A percentile compares a stretch with the other conserved stretches of the same genome.
Evolutionary conservation across 306 rosid species (phyloP).

Genomic region (Acacia melanoxylon): DNA sequence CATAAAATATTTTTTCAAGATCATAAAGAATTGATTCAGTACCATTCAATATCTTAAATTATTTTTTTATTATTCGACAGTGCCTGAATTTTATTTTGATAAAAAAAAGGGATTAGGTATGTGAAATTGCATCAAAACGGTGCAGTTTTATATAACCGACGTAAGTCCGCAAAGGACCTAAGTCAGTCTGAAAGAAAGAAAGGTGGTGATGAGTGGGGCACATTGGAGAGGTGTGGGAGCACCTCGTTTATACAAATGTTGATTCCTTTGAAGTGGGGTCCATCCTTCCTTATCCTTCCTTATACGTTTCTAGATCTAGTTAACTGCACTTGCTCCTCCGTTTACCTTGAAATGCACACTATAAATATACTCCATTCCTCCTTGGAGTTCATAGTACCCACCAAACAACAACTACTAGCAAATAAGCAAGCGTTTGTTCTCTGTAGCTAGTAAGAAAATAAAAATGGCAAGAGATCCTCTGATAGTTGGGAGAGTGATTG

Average conservation of each 20-base stretch:
- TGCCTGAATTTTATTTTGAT: no score
- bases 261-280: not conserved
- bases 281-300: not conserved
- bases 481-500: slow-evolving; percentile 74
- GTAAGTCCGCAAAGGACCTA: no score
- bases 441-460: not conserved
- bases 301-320: slow-evolving; percentile 1
- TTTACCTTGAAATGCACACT: slow-evolving; percentile 28
- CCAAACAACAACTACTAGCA: not conserved
- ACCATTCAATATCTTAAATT: no score
- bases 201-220: not conserved
- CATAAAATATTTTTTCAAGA: no score
- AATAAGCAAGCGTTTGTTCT: not conserved
- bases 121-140: no score
- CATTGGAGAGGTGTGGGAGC: not conserved
- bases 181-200: no score
- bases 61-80: no score
- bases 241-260: not conserved
- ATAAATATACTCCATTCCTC: slow-evolving; percentile 29
- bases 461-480: slow-evolving; percentile 70
- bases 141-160: no score
- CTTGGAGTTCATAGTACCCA: slow-evolving; percentile 25
- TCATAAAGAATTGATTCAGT: no score
- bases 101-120: no score
- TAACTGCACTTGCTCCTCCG: not conserved